Evolutionary conservation across 495 filamentous ascomycete genomes (phyloP), one percentile per base, ranked within the genome.

Genomic region (Neurospora sp.): DNA sequence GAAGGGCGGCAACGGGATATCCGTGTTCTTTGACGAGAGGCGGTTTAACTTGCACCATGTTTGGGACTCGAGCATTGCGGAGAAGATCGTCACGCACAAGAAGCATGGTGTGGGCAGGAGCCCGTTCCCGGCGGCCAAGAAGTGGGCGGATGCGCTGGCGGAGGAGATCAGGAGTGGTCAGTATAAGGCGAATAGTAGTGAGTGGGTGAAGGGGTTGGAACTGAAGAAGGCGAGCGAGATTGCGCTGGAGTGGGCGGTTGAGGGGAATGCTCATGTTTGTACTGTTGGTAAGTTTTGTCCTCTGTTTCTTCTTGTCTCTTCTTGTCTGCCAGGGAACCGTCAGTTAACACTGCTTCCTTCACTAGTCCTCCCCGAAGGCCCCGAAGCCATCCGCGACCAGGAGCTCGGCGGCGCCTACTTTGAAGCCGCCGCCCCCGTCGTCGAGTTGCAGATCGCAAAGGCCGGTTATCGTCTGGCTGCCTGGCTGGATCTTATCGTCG

Each of bases 401-500:
- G 91, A 93, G 76, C 78, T 93, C 31, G 84, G 84, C 69, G 85
- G 85, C 0, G 81, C 82, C 8, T 94, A 94, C 80, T 91, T 89
- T 77, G 82, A 90, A 66, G 83, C 83, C 20, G 87, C 89, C 16
- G 81, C 96, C 20, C 87, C 86, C 22, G 86, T 91, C 66, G 84
- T 96, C 48, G 89, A 95, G 83, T 74, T 88, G 74, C 88, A 92
- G 80, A 86, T 97, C 76, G 92, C 91, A 3, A 91, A 89, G 78
- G 92, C 89, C 11, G 92, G 92, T 12, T 94, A 90, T 75, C 87
- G 92, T 31, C 78, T 92, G 70, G 89, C 87, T 9, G 84, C 84
- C 27, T 91, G 85, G 88, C 76, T 91, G 72, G 88, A 91, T 75
- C 75, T 84, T 72, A 87, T 90, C 69, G 81, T 78, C n/a, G 74